Evolutionary conservation across 805 yeast species (phyloP).

Genomic region (Suhomyces sp.): DNA sequence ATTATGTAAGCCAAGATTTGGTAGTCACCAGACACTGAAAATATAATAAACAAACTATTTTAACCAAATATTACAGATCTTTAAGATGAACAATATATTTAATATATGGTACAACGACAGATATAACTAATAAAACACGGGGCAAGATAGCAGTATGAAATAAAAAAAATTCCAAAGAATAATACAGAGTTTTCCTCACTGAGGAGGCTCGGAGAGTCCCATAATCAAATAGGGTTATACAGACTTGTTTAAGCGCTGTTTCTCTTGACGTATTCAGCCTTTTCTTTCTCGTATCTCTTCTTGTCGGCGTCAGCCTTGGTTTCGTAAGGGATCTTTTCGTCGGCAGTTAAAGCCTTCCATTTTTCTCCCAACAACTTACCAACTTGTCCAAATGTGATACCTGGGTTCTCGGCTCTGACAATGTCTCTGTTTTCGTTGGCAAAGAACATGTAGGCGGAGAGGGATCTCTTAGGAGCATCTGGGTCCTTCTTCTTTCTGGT

Average conservation of each 20-base stretch:
- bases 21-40: too few species aligned
- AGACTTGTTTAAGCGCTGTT: slow-evolving; percentile 10
- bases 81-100: slow-evolving; percentile 6
- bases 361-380: slow-evolving; percentile 93
- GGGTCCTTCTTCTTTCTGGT: slow-evolving; percentile 69
- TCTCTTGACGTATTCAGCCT: slow-evolving; percentile 73
- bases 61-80: background rate
- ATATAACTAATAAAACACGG: slow-evolving; percentile 12
- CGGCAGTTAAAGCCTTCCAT: slow-evolving; percentile 88
- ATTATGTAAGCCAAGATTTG: too few species aligned
- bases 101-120: slow-evolving; percentile 9
- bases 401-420: slow-evolving; percentile 95
- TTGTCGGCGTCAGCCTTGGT: slow-evolving; percentile 93
- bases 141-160: slow-evolving; percentile 8
- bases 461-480: slow-evolving; percentile 98
- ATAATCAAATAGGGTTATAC: background rate
- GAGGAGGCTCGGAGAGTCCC: too few species aligned
- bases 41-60: background rate
- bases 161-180: slow-evolving; percentile 5
- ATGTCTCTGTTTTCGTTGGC: slow-evolving; percentile 97
- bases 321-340: slow-evolving; percentile 87
- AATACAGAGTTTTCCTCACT: slow-evolving; percentile 2
- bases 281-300: slow-evolving; percentile 95
- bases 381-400: slow-evolving; percentile 91
- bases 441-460: slow-evolving; percentile 98